Evolutionary conservation across 176 grass and related monocot genomes (phyloP), one percentile per base, ranked within the genome.

Genomic region (Puya raimondii): DNA sequence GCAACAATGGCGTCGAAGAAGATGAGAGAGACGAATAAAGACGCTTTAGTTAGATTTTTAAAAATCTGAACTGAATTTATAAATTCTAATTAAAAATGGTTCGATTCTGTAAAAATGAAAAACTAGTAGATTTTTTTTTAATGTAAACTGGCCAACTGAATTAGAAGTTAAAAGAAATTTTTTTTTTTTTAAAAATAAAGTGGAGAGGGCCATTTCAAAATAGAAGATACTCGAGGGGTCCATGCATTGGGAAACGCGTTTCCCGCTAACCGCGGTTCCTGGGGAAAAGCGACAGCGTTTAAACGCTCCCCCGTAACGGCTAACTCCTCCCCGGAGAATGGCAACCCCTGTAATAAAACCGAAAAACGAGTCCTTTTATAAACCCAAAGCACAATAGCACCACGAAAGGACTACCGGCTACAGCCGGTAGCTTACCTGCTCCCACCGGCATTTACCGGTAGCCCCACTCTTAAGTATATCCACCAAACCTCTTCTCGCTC

Each of bases 351-450:
- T 69, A 69, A 69, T 50, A 50, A 69, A 3, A 69, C 17, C 0
- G 12, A 51, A 23, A 17, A 23, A 21, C 10, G 9, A 69, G 15
- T 8, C 17, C n/a, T 59, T 59, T 59, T 16, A 22, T 2, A 0
- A 22, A 22, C 20, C 10, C 14, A 10, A 59, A 59, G 56, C 5
- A 22, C 2, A 18, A 16, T 59, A 57, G 15, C 15, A 15, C 15
- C 13, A 50, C 1, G 50, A 42, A 3, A 11, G 29, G 1, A 51
- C 12, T 49, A 63, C 75, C 3, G 65, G 65, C 33, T 26, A 26
- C n/a, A 69, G 52, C 65, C 52, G 33, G 75, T 77, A 17, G 66
- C 3, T 23, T 49, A 69, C 66, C 21, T 50, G 21, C 65, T 63
- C 42, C 10, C 18, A 66, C 73, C 66, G 33, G 65, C 10, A 20